These are phyloP conservation scores for Coemansia sp. DNA, from an alignment of 371 early-diverging fungal species.

Conservation along the genomic window DNA sequence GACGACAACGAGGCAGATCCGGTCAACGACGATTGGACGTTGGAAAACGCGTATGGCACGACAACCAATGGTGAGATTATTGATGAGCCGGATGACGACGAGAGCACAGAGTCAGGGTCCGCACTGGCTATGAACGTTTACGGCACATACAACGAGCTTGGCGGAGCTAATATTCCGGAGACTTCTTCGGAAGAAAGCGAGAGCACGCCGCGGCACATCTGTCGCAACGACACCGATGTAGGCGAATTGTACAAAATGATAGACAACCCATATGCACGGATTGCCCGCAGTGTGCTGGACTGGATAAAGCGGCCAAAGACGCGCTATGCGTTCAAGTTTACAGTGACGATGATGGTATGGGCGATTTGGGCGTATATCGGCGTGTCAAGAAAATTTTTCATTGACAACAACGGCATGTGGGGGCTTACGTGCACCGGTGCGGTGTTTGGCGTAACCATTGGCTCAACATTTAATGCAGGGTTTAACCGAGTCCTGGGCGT, in stretches of 20 bases:
- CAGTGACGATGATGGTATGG: constrained; percentile 40
- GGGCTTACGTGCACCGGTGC: constrained; percentile 32
- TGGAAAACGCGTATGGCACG: constrained; percentile 36
- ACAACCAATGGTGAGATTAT: background rate
- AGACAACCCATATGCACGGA: constrained; percentile 17
- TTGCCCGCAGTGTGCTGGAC: constrained; percentile 9
- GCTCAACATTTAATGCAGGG: constrained; percentile 34
- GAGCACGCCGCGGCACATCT: background rate
- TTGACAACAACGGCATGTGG: constrained; percentile 24
- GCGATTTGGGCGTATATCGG: constrained; percentile 33
- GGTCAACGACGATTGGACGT: constrained; percentile 15
- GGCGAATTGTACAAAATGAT: constrained; percentile 14
- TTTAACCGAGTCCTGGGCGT: constrained; percentile 23
- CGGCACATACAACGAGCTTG: background rate
- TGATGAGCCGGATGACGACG: background rate
- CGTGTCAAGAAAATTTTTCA: constrained; percentile 20
- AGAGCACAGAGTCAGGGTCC: background rate
- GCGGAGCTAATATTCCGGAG: background rate
- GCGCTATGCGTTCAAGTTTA: constrained; percentile 43
- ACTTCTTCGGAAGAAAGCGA: background rate
- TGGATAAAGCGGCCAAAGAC: constrained; percentile 34
- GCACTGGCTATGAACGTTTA: background rate
- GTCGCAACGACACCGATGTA: background rate
- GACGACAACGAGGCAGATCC: constrained; percentile 20
- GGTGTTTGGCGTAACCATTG: constrained; percentile 38